phyloP scores from a whole-genome alignment of 2,329 filamentous ascomycete species.

The Intubia oerlemansii region DNA sequence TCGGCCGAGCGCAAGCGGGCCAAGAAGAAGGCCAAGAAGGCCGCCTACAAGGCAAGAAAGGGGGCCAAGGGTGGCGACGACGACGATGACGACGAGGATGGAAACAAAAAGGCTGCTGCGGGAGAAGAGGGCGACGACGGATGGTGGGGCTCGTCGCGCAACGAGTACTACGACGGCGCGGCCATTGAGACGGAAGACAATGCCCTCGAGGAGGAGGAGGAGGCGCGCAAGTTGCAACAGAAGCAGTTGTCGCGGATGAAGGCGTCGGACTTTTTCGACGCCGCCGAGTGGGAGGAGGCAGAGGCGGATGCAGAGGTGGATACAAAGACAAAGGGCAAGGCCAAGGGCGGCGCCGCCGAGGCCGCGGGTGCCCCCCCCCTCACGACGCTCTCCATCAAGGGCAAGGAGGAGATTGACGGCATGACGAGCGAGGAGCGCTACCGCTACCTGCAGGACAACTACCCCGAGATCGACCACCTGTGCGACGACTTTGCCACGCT shows the following conservation, averaged over 20 bases:
- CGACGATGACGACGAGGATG: slow-evolving; percentile 37
- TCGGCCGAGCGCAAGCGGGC: slow-evolving; percentile 3
- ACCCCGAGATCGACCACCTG: slow-evolving; percentile 81
- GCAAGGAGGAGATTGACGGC: slow-evolving; percentile 58
- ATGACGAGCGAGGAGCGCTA: slow-evolving; percentile 57
- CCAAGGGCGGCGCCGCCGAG: background rate
- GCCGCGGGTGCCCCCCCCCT: slow-evolving; percentile 21
- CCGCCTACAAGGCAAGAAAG: slow-evolving; percentile 16
- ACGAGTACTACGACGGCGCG: slow-evolving; percentile 88
- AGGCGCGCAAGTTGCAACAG: slow-evolving; percentile 71
- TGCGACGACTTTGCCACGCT: slow-evolving; percentile 60
- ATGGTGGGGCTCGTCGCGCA: slow-evolving; percentile 73
- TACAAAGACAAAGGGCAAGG: slow-evolving; percentile 17
- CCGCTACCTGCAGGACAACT: slow-evolving; percentile 55
- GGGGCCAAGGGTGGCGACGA: slow-evolving; percentile 9
- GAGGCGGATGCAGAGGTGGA: slow-evolving; percentile 7
- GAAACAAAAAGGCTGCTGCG: slow-evolving; percentile 28
- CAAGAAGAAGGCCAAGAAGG: slow-evolving; percentile 14
- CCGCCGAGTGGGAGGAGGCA: slow-evolving; percentile 57
- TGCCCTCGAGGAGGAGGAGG: slow-evolving; percentile 77
- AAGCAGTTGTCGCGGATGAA: slow-evolving; percentile 80
- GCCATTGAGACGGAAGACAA: slow-evolving; percentile 39
- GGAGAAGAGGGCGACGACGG: slow-evolving; percentile 37
- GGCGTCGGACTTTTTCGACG: slow-evolving; percentile 87
- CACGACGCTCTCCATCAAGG: slow-evolving; percentile 73